Conservation (phyloP, 2,329 filamentous ascomycete genomes). For the Nemania bipapillata region DNA sequence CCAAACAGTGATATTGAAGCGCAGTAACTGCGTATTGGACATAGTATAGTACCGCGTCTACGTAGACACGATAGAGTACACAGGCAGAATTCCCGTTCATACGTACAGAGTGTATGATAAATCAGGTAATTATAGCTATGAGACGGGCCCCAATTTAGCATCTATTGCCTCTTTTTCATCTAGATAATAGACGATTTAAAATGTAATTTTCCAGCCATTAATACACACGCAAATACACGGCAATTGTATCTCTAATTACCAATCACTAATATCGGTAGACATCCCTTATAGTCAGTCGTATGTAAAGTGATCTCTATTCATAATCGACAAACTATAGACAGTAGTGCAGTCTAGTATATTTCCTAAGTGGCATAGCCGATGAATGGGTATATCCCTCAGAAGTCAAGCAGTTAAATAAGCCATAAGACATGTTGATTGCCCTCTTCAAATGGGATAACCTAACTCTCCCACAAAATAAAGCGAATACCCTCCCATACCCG, state of each 20-base stretch:
- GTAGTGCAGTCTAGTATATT: neutral
- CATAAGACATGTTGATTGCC: neutral
- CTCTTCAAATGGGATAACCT: constrained; percentile 17
- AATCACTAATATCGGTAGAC: neutral
- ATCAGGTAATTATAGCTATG: neutral
- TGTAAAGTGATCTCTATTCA: too few relatives aligned
- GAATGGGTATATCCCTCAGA: neutral
- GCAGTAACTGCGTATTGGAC: neutral
- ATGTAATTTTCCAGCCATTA: neutral
- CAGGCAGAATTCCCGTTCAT: too few relatives aligned
- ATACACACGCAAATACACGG: neutral
- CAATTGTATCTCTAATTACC: neutral
- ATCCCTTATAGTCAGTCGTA: neutral
- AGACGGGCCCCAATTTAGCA: neutral
- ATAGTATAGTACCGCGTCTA: neutral
- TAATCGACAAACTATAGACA: neutral
- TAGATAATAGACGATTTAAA: neutral
- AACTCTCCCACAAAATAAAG: neutral
- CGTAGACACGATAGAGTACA: neutral
- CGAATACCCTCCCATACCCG: neutral
- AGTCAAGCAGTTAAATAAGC: neutral
- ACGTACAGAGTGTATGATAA: neutral
- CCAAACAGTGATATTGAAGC: neutral
- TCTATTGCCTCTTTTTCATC: neutral
- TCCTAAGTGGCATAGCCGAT: neutral